Evolutionary conservation across 176 grass and related monocot genomes (phyloP).

Genomic region (Alloteropsis semialata): DNA sequence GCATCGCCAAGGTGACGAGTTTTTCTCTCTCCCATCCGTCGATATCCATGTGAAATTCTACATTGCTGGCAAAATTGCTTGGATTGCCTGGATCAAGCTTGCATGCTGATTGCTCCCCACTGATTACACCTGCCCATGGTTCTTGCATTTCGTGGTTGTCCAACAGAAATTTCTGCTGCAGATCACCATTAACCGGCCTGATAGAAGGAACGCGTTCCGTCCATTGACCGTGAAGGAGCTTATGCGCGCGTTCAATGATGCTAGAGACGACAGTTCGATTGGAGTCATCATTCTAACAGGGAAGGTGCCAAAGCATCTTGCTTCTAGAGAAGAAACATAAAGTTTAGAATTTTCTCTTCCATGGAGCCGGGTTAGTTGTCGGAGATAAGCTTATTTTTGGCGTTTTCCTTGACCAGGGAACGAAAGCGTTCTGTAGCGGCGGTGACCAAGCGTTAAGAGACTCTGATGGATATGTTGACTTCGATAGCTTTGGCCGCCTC

Average conservation of each 20-base stretch:
- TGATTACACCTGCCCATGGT: not conserved
- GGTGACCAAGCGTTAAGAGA: conserved; percentile 84
- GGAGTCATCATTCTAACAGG: conserved; percentile 85
- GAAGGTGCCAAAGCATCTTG: conserved; percentile 39
- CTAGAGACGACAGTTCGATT: conserved; percentile 72
- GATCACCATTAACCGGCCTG: conserved; percentile 94
- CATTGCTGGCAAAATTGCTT: not conserved
- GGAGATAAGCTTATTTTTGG: not conserved
- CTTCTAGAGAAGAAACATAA: not conserved
- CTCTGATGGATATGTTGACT: conserved; percentile 89
- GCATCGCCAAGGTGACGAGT: conserved; percentile 73
- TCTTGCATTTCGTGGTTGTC: not conserved
- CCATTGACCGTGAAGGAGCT: conserved; percentile 91
- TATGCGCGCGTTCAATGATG: conserved; percentile 85
- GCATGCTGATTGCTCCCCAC: not conserved
- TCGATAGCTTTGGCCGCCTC: conserved; percentile 86
- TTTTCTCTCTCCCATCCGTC: not conserved
- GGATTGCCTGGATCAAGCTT: not conserved
- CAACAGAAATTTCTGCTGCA: conserved; percentile 22
- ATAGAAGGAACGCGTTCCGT: conserved; percentile 91
- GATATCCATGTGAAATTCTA: not conserved
- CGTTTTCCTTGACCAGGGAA: conserved; percentile 52
- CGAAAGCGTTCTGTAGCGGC: conserved; percentile 80
- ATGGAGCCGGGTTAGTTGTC: not conserved
- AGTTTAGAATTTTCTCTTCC: not conserved